Conservation (phyloP, 2,329 filamentous ascomycete genomes). For the Phialophora chinensis region DNA sequence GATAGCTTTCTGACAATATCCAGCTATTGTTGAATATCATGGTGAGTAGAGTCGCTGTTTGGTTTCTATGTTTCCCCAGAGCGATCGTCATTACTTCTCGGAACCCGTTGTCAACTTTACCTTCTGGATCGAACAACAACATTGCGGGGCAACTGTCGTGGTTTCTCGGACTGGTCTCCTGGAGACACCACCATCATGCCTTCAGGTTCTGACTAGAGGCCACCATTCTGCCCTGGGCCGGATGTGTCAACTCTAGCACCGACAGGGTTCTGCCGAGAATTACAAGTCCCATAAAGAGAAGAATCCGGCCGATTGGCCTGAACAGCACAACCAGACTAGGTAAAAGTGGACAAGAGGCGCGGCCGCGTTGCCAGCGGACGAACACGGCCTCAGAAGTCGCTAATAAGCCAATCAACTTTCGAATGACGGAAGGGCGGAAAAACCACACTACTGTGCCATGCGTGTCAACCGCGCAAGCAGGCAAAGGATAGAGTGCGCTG, state of each 20-base stretch:
- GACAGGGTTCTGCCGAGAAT: not conserved
- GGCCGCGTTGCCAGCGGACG: not conserved
- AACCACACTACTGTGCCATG: not conserved
- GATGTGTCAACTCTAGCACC: not conserved
- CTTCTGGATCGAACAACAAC: not conserved
- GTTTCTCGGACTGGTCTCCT: not conserved
- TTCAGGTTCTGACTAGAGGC: no score
- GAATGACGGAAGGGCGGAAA: not conserved
- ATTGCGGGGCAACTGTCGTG: not conserved
- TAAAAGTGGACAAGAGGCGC: not conserved
- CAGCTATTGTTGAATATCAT: conserved; percentile 64
- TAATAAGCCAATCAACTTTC: not conserved
- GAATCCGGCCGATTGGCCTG: not conserved
- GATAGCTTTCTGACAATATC: conserved; percentile 62
- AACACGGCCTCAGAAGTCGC: not conserved
- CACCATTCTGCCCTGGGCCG: not conserved
- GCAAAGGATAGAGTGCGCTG: not conserved
- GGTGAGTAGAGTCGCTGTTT: conserved; percentile 24
- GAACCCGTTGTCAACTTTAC: not conserved
- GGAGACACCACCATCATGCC: not conserved
- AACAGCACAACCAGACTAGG: not conserved
- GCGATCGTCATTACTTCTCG: not conserved
- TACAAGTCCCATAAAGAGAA: not conserved
- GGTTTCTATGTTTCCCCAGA: not conserved
- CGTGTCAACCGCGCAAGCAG: not conserved